Evolutionary conservation across 2,329 filamentous ascomycete species (phyloP).

Genomic region (Nemania serpens): DNA sequence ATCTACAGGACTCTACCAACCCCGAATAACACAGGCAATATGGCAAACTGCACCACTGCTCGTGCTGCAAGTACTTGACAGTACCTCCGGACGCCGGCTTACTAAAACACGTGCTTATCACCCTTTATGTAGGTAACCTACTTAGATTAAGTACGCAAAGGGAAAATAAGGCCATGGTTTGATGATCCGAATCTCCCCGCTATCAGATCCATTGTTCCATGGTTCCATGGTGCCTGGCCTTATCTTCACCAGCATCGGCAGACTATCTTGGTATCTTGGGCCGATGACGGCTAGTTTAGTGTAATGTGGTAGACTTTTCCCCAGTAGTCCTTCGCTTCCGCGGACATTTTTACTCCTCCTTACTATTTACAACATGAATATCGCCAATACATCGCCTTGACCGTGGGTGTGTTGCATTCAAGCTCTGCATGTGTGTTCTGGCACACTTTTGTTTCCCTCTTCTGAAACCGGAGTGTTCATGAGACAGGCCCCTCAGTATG

Average conservation of each 20-base stretch:
- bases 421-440: no score
- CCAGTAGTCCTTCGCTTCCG: conserved; percentile 8
- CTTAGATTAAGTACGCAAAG: neutral
- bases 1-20: no score
- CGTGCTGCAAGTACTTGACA: no score
- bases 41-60: no score
- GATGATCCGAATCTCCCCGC: conserved; percentile 23
- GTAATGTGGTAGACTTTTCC: conserved; percentile 6
- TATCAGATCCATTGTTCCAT: conserved; percentile 6
- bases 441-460: neutral
- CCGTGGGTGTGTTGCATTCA: neutral
- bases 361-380: conserved; percentile 1
- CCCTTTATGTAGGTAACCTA: no score
- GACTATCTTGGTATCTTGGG: conserved; percentile 5
- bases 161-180: neutral
- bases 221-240: conserved; percentile 10
- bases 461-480: neutral
- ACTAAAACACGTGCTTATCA: no score
- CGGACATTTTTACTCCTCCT: conserved; percentile 11
- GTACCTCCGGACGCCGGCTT: no score
- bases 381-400: neutral
- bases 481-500: conserved; percentile 12
- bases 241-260: conserved; percentile 19
- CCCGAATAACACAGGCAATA: no score
- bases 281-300: conserved; percentile 20